Evolutionary conservation across 2,329 filamentous ascomycete genomes (phyloP).

Genomic region (Fusarium chuoi): DNA sequence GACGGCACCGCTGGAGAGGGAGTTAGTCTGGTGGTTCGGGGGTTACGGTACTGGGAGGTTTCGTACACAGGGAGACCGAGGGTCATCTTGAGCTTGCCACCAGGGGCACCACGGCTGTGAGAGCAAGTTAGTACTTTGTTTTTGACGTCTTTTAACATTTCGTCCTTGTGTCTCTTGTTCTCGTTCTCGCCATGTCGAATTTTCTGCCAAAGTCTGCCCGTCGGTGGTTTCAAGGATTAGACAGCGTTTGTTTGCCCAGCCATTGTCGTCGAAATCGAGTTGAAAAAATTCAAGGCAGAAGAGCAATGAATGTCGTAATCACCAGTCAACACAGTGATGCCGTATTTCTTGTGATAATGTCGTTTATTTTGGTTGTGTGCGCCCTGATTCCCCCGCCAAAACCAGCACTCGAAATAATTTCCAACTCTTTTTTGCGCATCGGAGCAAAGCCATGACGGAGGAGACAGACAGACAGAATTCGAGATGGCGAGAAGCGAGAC

Average conservation of each 20-base stretch:
- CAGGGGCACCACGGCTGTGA: constrained; percentile 84
- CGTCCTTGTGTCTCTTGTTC: constrained; percentile 5
- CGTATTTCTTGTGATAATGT: constrained; percentile 1
- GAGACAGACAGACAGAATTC: constrained; percentile 17
- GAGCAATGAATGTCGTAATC: constrained; percentile 7
- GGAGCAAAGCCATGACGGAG: constrained; percentile 5
- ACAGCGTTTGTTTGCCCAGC: background rate
- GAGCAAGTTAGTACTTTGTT: constrained; percentile 48
- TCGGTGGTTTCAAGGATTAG: background rate
- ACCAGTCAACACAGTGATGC: background rate
- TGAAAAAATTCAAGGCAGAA: constrained; percentile 7
- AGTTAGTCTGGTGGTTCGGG: constrained; percentile 35
- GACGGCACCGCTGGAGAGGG: constrained; percentile 83
- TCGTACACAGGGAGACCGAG: constrained; percentile 98
- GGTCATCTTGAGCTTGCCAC: constrained; percentile 99
- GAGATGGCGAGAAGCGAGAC: constrained; percentile 1
- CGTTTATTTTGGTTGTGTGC: constrained; percentile 28
- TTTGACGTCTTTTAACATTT: background rate
- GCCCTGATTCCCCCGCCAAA: constrained; percentile 27
- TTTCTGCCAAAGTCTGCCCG: constrained; percentile 34
- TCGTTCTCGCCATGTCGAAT: constrained; percentile 10
- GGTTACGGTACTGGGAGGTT: constrained; percentile 7
- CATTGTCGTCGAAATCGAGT: background rate
- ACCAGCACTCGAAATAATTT: constrained; percentile 10
- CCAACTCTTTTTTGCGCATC: constrained; percentile 24